Evolutionary conservation across 805 yeast genomes (phyloP).

Genomic region (Candida schatavii): DNA sequence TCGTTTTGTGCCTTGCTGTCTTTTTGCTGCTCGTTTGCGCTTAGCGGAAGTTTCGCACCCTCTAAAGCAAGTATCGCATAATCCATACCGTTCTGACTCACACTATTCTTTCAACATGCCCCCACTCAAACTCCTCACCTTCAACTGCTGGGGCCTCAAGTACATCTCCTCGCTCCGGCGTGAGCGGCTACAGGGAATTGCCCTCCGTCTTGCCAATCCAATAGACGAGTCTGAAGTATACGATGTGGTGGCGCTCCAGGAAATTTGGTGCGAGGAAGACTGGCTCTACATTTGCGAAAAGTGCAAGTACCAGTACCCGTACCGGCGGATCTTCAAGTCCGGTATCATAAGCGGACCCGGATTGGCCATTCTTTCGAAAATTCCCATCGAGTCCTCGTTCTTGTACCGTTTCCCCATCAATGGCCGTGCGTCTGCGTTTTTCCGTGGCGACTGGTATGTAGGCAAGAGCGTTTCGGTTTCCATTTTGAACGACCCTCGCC

Average conservation of each 20-base stretch:
- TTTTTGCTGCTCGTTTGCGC: no score
- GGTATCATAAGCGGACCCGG: constrained; percentile 96
- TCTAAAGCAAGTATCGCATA: no score
- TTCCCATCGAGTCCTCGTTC: constrained; percentile 78
- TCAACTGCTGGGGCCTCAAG: constrained; percentile 89
- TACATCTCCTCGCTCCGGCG: constrained; percentile 70
- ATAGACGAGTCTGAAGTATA: constrained; percentile 40
- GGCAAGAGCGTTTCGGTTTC: constrained; percentile 88
- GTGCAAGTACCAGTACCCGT: constrained; percentile 53
- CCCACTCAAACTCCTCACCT: constrained; percentile 53
- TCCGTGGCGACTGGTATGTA: constrained; percentile 95
- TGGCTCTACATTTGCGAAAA: constrained; percentile 59
- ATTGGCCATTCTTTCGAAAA: constrained; percentile 74
- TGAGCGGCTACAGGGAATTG: constrained; percentile 70
- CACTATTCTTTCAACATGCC: no score
- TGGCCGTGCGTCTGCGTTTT: constrained; percentile 91
- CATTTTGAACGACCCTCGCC: constrained; percentile 45
- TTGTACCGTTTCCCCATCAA: constrained; percentile 85
- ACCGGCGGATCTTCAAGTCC: constrained; percentile 66
- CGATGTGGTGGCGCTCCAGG: constrained; percentile 92
- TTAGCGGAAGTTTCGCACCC: no score
- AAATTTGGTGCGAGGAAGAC: constrained; percentile 85
- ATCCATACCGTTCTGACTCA: no score
- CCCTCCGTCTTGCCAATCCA: constrained; percentile 51
- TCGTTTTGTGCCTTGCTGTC: no score